Conservation (phyloP, 2,329 filamentous ascomycete species). For the Herpotrichia juniperi region DNA sequence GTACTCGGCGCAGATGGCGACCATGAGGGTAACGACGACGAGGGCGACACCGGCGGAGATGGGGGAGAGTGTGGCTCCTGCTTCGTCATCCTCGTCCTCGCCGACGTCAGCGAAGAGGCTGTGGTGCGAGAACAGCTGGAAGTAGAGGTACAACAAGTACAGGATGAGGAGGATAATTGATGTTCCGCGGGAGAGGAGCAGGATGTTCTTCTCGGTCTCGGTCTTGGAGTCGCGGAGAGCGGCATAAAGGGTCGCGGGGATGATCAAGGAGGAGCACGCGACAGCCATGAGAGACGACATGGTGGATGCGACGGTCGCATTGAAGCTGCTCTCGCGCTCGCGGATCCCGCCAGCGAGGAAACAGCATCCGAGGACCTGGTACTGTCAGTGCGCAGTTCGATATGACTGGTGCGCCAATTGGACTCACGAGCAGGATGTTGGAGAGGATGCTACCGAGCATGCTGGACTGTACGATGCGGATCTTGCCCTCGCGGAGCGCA, state of each 20-base stretch:
- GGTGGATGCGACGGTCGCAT: constrained; percentile 77
- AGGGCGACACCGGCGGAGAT: constrained; percentile 53
- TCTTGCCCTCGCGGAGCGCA: constrained; percentile 82
- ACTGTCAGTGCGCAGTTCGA: constrained; percentile 60
- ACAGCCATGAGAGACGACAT: constrained; percentile 68
- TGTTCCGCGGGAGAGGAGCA: constrained; percentile 59
- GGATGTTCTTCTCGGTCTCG: constrained; percentile 53
- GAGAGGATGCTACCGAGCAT: constrained; percentile 97
- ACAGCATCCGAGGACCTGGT: constrained; percentile 57
- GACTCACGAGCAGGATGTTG: constrained; percentile 77
- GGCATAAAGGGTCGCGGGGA: constrained; percentile 59
- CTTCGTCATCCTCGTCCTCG: constrained; percentile 36
- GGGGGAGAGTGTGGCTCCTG: constrained; percentile 52
- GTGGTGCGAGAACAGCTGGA: constrained; percentile 60
- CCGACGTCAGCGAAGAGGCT: constrained; percentile 53
- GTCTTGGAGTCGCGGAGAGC: constrained; percentile 48
- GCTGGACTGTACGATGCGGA: constrained; percentile 94
- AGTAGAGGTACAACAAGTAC: constrained; percentile 61
- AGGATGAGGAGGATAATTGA: constrained; percentile 60
- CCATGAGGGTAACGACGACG: constrained; percentile 55
- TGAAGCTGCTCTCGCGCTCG: constrained; percentile 62
- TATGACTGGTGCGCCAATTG: constrained; percentile 67
- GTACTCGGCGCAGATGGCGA: constrained; percentile 60
- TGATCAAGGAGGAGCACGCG: constrained; percentile 59
- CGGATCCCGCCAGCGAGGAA: constrained; percentile 57